Percentiles rank a stretch among this genome's conserved stretches.
Conservation (phyloP, 192 early-diverging fungal species). For the Mortierella hygrophila region DNA sequence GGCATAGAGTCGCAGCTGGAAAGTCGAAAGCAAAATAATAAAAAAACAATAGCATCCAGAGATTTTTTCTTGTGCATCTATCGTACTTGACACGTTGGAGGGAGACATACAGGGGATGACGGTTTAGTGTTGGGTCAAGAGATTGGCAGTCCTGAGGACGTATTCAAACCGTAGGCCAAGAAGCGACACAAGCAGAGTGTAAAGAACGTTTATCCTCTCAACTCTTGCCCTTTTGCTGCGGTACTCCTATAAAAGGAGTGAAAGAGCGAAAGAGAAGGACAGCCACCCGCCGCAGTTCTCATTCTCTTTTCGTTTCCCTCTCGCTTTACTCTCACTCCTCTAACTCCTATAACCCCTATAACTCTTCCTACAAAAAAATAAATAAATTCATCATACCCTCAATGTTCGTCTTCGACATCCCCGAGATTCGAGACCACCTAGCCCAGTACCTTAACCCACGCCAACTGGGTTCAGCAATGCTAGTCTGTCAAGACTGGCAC, state of each 20-base stretch:
- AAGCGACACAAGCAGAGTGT: background rate
- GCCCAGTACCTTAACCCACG: background rate
- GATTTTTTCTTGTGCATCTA: no score
- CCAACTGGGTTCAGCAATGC: background rate
- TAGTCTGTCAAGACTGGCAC: background rate
- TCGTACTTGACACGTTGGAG: background rate
- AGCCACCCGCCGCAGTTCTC: background rate
- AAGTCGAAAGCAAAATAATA: background rate
- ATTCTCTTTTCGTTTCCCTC: background rate
- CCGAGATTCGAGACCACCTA: background rate
- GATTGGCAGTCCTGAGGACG: background rate
- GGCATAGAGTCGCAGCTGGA: background rate
- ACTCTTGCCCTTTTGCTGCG: no score
- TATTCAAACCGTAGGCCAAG: background rate
- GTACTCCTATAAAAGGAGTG: background rate
- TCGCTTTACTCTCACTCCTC: background rate
- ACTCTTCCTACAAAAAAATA: background rate
- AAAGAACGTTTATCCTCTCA: no score
- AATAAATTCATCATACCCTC: background rate
- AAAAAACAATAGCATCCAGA: background rate
- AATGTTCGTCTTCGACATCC: background rate
- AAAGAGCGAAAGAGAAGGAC: background rate
- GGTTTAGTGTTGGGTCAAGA: background rate
- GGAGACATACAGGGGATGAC: background rate
- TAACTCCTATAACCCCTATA: background rate